Conservation (phyloP, 2,329 filamentous ascomycete genomes). For the Colletotrichum sp. region DNA sequence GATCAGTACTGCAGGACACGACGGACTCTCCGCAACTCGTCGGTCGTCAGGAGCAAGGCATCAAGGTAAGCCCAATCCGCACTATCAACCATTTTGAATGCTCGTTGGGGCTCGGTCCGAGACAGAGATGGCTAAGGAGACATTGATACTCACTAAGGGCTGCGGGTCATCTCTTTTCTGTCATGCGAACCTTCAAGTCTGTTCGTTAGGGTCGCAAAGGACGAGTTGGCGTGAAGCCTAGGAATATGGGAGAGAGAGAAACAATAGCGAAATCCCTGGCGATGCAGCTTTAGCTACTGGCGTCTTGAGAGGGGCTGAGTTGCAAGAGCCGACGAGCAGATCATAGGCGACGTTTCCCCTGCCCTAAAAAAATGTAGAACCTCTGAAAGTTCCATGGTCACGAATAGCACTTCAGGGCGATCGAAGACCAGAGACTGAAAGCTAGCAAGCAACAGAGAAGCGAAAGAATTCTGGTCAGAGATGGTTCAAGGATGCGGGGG, state of each 20-base stretch:
- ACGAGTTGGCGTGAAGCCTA: not conserved
- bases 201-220: fast-evolving
- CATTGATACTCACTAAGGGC: fast-evolving
- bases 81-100: no score
- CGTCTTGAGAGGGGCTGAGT: not conserved
- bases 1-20: fast-evolving
- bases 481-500: not conserved
- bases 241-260: not conserved
- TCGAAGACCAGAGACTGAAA: not conserved
- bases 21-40: not conserved
- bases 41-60: not conserved
- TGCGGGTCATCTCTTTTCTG: not conserved
- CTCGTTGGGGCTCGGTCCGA: no score
- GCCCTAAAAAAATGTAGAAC: not conserved
- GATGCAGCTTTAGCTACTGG: not conserved
- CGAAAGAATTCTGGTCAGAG: not conserved
- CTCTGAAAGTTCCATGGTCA: not conserved
- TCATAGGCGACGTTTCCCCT: not conserved
- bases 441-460: fast-evolving
- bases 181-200: not conserved
- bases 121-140: not conserved
- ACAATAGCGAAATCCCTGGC: fast-evolving
- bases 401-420: not conserved
- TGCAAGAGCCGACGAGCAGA: fast-evolving
- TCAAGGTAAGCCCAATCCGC: no score